phyloP scores from a whole-genome alignment of 805 yeast genomes.

The Danielia oregonensis region DNA sequence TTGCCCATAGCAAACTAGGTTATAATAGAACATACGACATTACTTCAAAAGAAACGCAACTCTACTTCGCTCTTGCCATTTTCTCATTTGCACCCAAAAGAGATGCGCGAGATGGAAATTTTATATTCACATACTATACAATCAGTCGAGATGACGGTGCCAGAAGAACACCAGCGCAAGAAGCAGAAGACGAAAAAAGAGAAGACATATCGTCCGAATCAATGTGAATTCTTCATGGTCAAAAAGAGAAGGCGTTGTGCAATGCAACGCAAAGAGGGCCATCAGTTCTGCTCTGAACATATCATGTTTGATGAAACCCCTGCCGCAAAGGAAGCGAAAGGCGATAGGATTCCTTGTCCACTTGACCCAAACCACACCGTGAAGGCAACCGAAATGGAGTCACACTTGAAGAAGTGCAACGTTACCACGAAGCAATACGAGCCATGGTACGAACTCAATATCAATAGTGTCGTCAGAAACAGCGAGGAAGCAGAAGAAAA shows the following conservation, averaged over 20 bases:
- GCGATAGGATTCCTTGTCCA: conserved; percentile 66
- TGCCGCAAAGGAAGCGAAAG: conserved; percentile 14
- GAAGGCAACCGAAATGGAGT: conserved; percentile 53
- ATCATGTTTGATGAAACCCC: conserved; percentile 20
- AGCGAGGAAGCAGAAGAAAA: conserved; percentile 6
- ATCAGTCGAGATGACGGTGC: neutral
- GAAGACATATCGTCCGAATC: conserved; percentile 7
- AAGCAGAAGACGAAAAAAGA: conserved; percentile 3
- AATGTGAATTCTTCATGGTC: conserved; percentile 48
- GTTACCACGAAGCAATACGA: conserved; percentile 35
- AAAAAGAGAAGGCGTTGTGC: conserved; percentile 57
- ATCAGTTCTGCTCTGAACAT: conserved; percentile 63
- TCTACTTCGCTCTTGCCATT: too few relatives aligned
- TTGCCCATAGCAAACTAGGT: too few relatives aligned
- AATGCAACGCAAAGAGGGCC: conserved; percentile 50
- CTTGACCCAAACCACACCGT: conserved; percentile 72
- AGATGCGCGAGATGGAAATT: too few relatives aligned
- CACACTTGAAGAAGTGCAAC: conserved; percentile 63
- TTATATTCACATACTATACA: too few relatives aligned
- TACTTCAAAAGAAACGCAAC: too few relatives aligned
- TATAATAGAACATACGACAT: too few relatives aligned
- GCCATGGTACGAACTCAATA: conserved; percentile 46
- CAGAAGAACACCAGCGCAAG: neutral
- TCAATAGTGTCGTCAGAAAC: conserved; percentile 6
- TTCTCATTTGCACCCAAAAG: too few relatives aligned